Evolutionary conservation across 2,329 filamentous ascomycete species (phyloP).

Genomic region (Pseudogymnoascus sp.): DNA sequence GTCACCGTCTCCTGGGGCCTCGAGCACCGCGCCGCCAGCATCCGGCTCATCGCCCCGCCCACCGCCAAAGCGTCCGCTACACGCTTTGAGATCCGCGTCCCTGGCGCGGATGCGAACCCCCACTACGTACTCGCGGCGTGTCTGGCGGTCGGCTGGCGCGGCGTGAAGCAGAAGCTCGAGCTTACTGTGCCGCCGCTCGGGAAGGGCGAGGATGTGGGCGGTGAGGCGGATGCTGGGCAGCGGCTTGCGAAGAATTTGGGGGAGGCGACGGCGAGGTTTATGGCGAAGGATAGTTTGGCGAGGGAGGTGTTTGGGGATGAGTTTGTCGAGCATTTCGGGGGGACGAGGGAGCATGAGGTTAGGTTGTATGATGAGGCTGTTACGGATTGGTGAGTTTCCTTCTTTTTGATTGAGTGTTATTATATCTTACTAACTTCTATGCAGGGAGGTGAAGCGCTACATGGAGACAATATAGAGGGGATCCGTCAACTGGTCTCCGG

Average conservation of each 20-base stretch:
- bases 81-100: conserved; percentile 85
- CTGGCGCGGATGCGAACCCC: conserved; percentile 89
- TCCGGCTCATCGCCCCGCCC: conserved; percentile 83
- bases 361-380: conserved; percentile 91
- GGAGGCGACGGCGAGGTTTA: conserved; percentile 77
- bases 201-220: conserved; percentile 76
- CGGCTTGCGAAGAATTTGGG: conserved; percentile 77
- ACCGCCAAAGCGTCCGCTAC: conserved; percentile 79
- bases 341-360: conserved; percentile 86
- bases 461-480: neutral
- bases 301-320: conserved; percentile 88
- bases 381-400: conserved; percentile 75
- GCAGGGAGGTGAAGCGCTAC: neutral
- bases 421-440: neutral
- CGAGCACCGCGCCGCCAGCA: conserved; percentile 87
- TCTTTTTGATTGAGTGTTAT: neutral
- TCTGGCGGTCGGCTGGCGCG: conserved; percentile 80
- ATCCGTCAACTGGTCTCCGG: neutral
- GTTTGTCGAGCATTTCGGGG: conserved; percentile 93
- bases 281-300: conserved; percentile 73
- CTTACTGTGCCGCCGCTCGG: conserved; percentile 77
- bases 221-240: conserved; percentile 61
- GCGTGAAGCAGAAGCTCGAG: conserved; percentile 84
- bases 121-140: conserved; percentile 82
- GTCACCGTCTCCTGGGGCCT: conserved; percentile 96